Evolutionary conservation across 2,329 filamentous ascomycete species (phyloP).

Genomic region (Cladosporium sp.): DNA sequence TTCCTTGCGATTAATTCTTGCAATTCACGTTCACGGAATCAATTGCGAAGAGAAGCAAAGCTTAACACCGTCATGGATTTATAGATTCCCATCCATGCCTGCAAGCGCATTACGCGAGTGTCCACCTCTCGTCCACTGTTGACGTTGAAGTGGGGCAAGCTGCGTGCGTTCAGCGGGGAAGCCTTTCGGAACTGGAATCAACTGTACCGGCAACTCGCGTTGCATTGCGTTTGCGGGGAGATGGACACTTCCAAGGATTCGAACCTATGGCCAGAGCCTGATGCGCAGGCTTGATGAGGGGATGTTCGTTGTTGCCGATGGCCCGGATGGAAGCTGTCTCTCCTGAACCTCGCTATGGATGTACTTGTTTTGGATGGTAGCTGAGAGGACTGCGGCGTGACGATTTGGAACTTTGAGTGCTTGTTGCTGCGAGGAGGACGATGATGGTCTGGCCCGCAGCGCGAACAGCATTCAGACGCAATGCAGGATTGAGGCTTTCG

Average conservation of each 20-base stretch:
- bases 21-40: background rate
- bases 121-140: conserved; percentile 13
- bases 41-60: background rate
- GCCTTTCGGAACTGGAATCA: background rate
- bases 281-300: background rate
- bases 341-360: background rate
- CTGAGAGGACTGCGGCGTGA: background rate
- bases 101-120: background rate
- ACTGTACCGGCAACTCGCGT: background rate
- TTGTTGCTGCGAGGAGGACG: background rate
- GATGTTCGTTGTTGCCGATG: background rate
- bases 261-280: background rate
- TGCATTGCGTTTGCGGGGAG: conserved; percentile 1
- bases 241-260: background rate
- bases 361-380: background rate
- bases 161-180: conserved; percentile 14
- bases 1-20: background rate
- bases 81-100: conserved; percentile 8
- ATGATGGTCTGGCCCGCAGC: background rate
- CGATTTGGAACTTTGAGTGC: background rate
- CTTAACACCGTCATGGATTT: conserved; percentile 1
- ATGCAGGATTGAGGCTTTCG: background rate
- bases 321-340: background rate
- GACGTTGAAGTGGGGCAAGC: conserved; percentile 15
- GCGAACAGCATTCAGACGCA: background rate